A percentile compares a stretch with the other conserved stretches of the same genome.
Conservation (phyloP, 306 rosid genomes). For the Trifolium pratense region DNA sequence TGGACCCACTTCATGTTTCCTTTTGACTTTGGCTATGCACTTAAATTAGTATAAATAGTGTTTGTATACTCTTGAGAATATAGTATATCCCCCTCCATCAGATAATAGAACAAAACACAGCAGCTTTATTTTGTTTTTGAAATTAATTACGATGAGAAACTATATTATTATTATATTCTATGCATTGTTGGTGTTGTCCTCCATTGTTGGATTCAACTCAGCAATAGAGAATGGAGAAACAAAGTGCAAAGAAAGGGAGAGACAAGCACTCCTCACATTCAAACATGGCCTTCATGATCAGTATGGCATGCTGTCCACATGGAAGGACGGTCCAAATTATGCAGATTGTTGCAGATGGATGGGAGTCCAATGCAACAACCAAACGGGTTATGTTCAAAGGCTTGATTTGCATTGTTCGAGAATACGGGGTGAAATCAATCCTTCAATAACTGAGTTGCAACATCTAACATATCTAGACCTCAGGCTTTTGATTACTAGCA, state of each 20-base stretch:
- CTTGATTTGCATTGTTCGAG: too few relatives aligned
- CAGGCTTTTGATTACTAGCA: background rate
- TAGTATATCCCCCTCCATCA: too few relatives aligned
- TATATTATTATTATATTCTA: background rate
- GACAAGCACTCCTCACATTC: conserved; percentile 9
- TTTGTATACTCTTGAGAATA: too few relatives aligned
- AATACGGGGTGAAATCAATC: background rate
- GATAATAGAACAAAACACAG: too few relatives aligned
- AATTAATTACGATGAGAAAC: background rate
- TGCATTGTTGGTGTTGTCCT: background rate
- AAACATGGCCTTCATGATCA: conserved; percentile 15
- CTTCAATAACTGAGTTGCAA: background rate
- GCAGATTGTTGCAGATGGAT: too few relatives aligned
- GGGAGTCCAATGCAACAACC: too few relatives aligned
- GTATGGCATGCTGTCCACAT: background rate
- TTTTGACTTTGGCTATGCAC: too few relatives aligned
- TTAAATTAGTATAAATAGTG: too few relatives aligned
- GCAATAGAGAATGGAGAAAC: background rate
- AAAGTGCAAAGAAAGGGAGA: background rate
- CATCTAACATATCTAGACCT: background rate
- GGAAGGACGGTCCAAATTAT: conserved; percentile 1
- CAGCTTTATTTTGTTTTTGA: background rate
- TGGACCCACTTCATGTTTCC: too few relatives aligned
- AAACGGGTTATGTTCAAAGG: too few relatives aligned
- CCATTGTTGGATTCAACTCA: too few relatives aligned